Evolutionary conservation across 2,329 filamentous ascomycete genomes (phyloP).

Genomic region (Daldinia eschscholtzii): DNA sequence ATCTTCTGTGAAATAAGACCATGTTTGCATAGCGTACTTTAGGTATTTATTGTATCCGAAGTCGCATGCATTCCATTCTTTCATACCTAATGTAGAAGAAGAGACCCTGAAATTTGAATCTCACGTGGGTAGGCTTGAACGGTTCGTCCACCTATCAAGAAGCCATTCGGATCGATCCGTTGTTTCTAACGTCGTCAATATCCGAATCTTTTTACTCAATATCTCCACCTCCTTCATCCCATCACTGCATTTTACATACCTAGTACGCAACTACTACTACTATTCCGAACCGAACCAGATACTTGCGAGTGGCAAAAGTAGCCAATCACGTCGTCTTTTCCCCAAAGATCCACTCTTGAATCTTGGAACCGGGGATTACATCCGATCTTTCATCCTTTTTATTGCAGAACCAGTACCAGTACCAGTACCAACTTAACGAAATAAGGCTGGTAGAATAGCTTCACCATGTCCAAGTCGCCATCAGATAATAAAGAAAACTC

Average conservation of each 20-base stretch:
- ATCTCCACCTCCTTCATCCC: conserved; percentile 18
- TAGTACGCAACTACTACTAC: not conserved
- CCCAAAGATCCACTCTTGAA: conserved; percentile 26
- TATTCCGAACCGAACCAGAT: conserved; percentile 3
- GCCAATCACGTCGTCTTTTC: conserved; percentile 20
- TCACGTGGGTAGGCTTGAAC: conserved; percentile 42
- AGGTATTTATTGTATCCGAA: conserved; percentile 1
- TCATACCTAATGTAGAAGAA: not conserved
- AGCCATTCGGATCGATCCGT: conserved; percentile 25
- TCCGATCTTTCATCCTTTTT: conserved; percentile 16
- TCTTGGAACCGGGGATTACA: conserved; percentile 20
- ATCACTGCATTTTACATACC: not conserved
- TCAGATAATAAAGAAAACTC: conserved; percentile 34
- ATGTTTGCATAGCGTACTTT: conserved; percentile 25
- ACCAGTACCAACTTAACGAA: not conserved
- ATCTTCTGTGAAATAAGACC: conserved; percentile 35
- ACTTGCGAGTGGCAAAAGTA: conserved; percentile 18
- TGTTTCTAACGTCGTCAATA: conserved; percentile 1
- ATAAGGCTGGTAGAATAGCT: conserved; percentile 13
- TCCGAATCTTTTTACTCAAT: not conserved
- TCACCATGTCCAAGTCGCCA: conserved; percentile 45
- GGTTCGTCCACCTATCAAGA: conserved; percentile 27
- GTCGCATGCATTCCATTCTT: conserved; percentile 17
- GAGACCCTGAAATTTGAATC: conserved; percentile 9
- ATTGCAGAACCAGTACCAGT: conserved; percentile 2